Evolutionary conservation across 805 yeast species (phyloP).

Genomic region (Monosporozyma siamensis): DNA sequence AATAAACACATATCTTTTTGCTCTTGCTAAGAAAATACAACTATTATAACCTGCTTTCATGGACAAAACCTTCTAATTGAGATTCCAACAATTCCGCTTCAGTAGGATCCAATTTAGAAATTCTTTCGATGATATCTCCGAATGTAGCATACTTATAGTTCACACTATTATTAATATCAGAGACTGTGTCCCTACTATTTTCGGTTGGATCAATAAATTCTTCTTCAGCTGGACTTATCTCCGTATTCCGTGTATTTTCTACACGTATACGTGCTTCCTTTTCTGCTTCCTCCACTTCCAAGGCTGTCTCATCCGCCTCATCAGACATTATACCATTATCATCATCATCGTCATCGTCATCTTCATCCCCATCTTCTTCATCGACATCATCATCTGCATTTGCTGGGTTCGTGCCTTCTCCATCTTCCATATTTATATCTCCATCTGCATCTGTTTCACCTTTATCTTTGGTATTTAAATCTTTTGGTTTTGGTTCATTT

Average conservation of each 20-base stretch:
- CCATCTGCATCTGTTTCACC: constrained; percentile 24
- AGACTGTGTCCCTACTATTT: constrained; percentile 11
- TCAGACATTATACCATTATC: constrained; percentile 28
- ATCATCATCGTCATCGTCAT: constrained; percentile 20
- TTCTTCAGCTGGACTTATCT: background rate
- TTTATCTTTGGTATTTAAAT: constrained; percentile 14
- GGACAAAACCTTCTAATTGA: constrained; percentile 20
- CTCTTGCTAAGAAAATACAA: background rate
- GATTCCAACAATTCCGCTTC: constrained; percentile 16
- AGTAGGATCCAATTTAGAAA: constrained; percentile 20
- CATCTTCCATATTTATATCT: constrained; percentile 18
- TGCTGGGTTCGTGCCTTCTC: background rate
- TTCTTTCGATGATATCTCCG: constrained; percentile 23
- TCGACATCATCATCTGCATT: constrained; percentile 3
- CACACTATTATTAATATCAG: constrained; percentile 16
- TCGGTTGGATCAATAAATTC: background rate
- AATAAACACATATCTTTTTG: too few relatives aligned
- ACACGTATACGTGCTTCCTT: constrained; percentile 23
- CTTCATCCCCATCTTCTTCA: constrained; percentile 15
- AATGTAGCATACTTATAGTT: constrained; percentile 24
- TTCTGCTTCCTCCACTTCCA: constrained; percentile 27
- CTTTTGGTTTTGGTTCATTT: constrained; percentile 31
- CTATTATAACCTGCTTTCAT: constrained; percentile 16
- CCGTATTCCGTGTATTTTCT: constrained; percentile 8
- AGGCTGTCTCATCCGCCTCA: constrained; percentile 25